These are phyloP conservation scores for Auricularia sp. DNA, from an alignment of 768 basidiomycete genomes.

Conservation along the genomic window DNA sequence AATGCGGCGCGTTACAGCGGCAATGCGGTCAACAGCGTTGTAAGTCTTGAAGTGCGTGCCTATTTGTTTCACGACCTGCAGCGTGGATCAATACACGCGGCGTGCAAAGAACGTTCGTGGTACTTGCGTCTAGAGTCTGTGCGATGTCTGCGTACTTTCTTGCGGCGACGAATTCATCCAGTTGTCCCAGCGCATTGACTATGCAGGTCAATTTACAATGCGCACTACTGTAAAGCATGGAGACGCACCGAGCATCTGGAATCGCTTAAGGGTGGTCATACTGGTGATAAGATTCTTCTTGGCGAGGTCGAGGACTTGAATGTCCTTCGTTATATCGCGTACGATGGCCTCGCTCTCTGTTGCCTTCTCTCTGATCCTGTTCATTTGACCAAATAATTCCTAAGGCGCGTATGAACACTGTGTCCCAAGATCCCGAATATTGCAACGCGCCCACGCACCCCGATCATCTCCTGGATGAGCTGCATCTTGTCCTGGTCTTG, in stretches of 20 bases:
- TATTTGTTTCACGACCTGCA: slow-evolving; percentile 81
- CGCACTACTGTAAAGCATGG: neutral
- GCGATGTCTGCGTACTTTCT: slow-evolving; percentile 77
- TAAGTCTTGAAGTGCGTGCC: slow-evolving; percentile 72
- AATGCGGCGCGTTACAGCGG: slow-evolving; percentile 67
- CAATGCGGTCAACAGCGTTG: slow-evolving; percentile 63
- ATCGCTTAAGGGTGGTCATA: slow-evolving; percentile 80
- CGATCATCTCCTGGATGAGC: slow-evolving; percentile 91
- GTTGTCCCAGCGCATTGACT: slow-evolving; percentile 78
- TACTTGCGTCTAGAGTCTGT: slow-evolving; percentile 64
- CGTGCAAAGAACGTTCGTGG: slow-evolving; percentile 11
- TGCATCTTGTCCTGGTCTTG: slow-evolving; percentile 88
- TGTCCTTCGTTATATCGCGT: slow-evolving; percentile 90
- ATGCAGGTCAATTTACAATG: slow-evolving; percentile 1
- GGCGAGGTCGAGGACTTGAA: slow-evolving; percentile 85
- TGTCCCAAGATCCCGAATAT: neutral
- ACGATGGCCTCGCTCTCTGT: slow-evolving; percentile 96
- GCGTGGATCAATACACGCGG: neutral
- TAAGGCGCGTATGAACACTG: slow-evolving; percentile 21
- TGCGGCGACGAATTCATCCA: slow-evolving; percentile 69
- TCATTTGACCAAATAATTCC: slow-evolving; percentile 94
- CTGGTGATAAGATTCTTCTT: slow-evolving; percentile 87
- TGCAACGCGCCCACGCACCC: slow-evolving; percentile 38
- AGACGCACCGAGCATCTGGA: slow-evolving; percentile 85
- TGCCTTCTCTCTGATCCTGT: slow-evolving; percentile 90